Base-by-base conservation (phyloP, 2,329 filamentous ascomycete species). In the Colletotrichum sp. region DNA sequence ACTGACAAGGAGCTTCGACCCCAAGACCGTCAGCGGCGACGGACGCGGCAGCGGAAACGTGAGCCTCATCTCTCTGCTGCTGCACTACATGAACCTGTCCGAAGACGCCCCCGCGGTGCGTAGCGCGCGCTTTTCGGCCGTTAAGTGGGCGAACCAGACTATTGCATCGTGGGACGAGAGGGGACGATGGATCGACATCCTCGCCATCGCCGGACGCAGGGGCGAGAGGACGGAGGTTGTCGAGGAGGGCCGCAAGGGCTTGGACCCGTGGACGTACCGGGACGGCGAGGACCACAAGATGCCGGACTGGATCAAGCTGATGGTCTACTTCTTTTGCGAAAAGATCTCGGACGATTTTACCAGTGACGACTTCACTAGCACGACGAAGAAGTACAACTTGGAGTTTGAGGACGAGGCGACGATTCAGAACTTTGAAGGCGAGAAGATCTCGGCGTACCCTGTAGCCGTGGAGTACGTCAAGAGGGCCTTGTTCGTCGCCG, bases 131-230 rank as follows among this genome's bases (percentile, higher is more conserved):
- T 97, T 96, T 84, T 93, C 95, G 24, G 93, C 93, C 28, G 93
- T 97, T 9, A 95, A 97, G 74, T 98, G 96, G 89, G 95, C 95
- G 13, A 99, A 99, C 82, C 91, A 95, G 67, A 98, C 95, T 80
- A 88, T 99, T 7, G 91, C 94, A 1, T 98, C 95, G 80, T 89
- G 89, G 24, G 95, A 98, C 80, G 89, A 95, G 12, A 88, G 93
- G 49, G 97, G 92, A 30, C 92, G 97, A 65, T 98, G 95, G 95
- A 94, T 98, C 63, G 92, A 98, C 82, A 91, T 99, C 18, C 89
- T 98, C 66, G 96, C 96, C 9, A 87, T 97, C 10, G 92, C 91
- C 18, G 93, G 93, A 15, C 89, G 89, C 5, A 84, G 87, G 4
- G 90, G 92, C 67, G 94, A 96, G 82, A 91, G 94, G 62, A 94